These are phyloP conservation scores for Mycena galericulata DNA, from an alignment of 768 basidiomycete species.

Conservation along the genomic window DNA sequence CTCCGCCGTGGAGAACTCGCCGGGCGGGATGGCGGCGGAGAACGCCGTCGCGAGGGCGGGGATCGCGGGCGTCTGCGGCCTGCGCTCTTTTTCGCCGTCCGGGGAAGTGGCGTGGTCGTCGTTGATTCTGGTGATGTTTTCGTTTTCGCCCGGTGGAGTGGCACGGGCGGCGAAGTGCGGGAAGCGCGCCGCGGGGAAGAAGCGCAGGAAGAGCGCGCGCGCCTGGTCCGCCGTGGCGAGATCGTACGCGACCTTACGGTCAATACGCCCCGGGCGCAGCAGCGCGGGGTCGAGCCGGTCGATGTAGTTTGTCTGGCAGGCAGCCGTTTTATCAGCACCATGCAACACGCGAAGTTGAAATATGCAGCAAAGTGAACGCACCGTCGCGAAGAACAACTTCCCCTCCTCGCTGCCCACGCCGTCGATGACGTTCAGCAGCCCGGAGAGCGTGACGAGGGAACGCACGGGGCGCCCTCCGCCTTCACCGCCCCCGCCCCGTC, in stretches of 20 bases:
- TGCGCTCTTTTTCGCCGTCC: not conserved
- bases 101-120: no score
- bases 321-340: not conserved
- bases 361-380: no score
- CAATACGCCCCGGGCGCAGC: constrained; percentile 50
- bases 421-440: constrained; percentile 52
- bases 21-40: constrained; percentile 54
- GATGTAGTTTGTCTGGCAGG: constrained; percentile 44
- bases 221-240: constrained; percentile 44
- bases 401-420: constrained; percentile 51
- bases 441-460: constrained; percentile 45
- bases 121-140: not conserved
- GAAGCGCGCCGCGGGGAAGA: constrained; percentile 43
- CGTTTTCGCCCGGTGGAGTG: not conserved
- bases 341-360: no score
- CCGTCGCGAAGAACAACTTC: constrained; percentile 36
- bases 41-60: constrained; percentile 55
- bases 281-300: constrained; percentile 52
- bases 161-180: not conserved
- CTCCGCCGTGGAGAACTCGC: constrained; percentile 69
- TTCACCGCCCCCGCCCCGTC: not conserved
- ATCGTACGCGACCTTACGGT: constrained; percentile 46
- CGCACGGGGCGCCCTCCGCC: not conserved
- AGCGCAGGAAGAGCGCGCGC: constrained; percentile 44
- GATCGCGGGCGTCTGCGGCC: constrained; percentile 25